Evolutionary conservation across 148 eudicot species (phyloP).

Genomic region (Arbutus unedo): DNA sequence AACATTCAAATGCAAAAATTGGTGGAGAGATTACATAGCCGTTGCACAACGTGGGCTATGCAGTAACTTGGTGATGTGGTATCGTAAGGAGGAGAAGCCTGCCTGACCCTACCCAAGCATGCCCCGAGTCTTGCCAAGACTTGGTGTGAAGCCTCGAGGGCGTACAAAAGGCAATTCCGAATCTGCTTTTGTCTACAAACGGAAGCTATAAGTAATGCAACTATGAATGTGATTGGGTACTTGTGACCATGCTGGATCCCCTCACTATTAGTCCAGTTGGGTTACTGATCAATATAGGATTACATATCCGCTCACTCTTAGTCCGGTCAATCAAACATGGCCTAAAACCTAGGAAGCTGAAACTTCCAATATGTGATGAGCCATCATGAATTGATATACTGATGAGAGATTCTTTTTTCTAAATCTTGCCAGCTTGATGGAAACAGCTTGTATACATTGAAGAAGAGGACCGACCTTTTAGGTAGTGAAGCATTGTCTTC

Average conservation of each 20-base stretch:
- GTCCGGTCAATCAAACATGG: not conserved
- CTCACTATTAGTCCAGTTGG: not conserved
- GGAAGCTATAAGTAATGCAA: no score
- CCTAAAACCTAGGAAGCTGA: slow-evolving; percentile 19
- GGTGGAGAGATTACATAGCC: not conserved
- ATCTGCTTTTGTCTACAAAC: no score
- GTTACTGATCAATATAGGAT: not conserved
- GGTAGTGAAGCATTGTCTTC: slow-evolving; percentile 41
- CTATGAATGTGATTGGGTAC: no score
- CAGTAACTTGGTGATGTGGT: not conserved
- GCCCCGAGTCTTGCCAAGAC: no score
- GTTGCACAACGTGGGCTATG: not conserved
- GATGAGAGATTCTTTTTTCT: slow-evolving; percentile 12
- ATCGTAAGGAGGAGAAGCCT: not conserved
- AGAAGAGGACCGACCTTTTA: slow-evolving; percentile 13
- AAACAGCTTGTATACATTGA: slow-evolving; percentile 20
- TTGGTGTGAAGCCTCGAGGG: no score
- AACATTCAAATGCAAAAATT: not conserved
- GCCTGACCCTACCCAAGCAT: no score
- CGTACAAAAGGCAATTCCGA: no score
- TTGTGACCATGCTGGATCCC: not conserved
- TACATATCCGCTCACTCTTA: not conserved
- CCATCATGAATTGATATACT: not conserved
- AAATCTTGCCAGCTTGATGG: slow-evolving; percentile 17
- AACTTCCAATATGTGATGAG: slow-evolving; percentile 16